Evolutionary conservation across 2,329 filamentous ascomycete species (phyloP).

Genomic region (Tolypocladium cylindrosporum): DNA sequence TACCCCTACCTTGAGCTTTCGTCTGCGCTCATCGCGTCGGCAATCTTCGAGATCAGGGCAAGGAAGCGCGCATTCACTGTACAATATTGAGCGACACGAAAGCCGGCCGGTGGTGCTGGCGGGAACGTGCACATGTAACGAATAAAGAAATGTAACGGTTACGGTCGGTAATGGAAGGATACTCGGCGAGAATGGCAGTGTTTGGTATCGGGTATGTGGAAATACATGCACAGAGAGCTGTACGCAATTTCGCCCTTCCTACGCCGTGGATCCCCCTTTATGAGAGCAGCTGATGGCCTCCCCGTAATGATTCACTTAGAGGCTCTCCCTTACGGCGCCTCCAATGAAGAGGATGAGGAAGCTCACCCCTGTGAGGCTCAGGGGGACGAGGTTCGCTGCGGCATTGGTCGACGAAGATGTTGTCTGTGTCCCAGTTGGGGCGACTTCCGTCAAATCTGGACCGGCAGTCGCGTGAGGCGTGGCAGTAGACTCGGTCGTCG

Average conservation of each 20-base stretch:
- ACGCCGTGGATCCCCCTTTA: no score
- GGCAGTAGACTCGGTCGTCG: no score
- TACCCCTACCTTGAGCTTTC: not conserved
- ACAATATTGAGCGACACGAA: not conserved
- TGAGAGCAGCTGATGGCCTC: no score
- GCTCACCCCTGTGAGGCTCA: no score
- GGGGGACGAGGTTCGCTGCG: no score
- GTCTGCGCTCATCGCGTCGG: not conserved
- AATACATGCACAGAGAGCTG: not conserved
- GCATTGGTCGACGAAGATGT: no score
- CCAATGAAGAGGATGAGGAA: no score
- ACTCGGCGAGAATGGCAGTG: not conserved
- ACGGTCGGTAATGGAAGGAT: not conserved
- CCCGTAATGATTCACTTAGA: no score
- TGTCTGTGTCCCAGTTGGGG: no score
- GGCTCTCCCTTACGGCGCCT: no score
- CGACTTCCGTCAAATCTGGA: no score
- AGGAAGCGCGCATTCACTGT: not conserved
- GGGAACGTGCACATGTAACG: not conserved
- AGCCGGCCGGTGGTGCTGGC: not conserved
- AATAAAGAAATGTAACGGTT: conserved; percentile 3
- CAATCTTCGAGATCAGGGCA: not conserved
- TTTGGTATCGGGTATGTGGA: not conserved
- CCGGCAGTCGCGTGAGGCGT: no score
- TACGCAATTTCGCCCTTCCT: not conserved